Percentiles rank a stretch among this genome's conserved stretches.
phyloP scores from a whole-genome alignment of 2,329 filamentous ascomycete species.

The Pyrenochaeta sp. region DNA sequence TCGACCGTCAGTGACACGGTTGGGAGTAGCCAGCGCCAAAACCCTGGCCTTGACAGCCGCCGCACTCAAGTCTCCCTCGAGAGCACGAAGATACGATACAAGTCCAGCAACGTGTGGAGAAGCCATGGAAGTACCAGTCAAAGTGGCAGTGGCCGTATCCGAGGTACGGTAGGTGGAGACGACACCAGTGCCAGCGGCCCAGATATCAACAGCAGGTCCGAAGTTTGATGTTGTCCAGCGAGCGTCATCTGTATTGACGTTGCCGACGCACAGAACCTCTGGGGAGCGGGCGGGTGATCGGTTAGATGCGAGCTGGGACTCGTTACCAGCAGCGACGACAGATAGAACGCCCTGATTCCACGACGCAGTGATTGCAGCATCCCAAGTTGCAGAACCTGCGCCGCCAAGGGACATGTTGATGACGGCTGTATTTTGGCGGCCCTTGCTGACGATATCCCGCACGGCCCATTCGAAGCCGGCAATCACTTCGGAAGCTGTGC shows the following conservation, averaged over 20 bases:
- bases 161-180: constrained; percentile 57
- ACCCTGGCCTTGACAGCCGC: constrained; percentile 29
- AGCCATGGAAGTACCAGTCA: constrained; percentile 71
- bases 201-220: constrained; percentile 50
- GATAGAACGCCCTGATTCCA: constrained; percentile 44
- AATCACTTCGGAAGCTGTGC: constrained; percentile 35
- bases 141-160: constrained; percentile 51
- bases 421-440: constrained; percentile 38
- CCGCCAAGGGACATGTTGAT: constrained; percentile 52
- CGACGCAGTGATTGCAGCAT: constrained; percentile 44
- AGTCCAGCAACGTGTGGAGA: constrained; percentile 73
- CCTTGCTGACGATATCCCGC: constrained; percentile 43
- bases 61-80: constrained; percentile 48
- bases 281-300: constrained; percentile 45
- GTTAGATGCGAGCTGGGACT: constrained; percentile 31
- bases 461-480: constrained; percentile 45
- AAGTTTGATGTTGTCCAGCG: constrained; percentile 46
- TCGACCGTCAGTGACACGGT: constrained; percentile 28
- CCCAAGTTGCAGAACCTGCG: constrained; percentile 31
- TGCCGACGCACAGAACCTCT: constrained; percentile 48
- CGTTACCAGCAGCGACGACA: constrained; percentile 49
- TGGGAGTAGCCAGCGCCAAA: constrained; percentile 26
- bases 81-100: constrained; percentile 71
- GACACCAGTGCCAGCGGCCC: constrained; percentile 49
- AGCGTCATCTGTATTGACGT: constrained; percentile 36